phyloP scores from a whole-genome alignment of 2,329 filamentous ascomycete species.

The Fusarium setosum region DNA sequence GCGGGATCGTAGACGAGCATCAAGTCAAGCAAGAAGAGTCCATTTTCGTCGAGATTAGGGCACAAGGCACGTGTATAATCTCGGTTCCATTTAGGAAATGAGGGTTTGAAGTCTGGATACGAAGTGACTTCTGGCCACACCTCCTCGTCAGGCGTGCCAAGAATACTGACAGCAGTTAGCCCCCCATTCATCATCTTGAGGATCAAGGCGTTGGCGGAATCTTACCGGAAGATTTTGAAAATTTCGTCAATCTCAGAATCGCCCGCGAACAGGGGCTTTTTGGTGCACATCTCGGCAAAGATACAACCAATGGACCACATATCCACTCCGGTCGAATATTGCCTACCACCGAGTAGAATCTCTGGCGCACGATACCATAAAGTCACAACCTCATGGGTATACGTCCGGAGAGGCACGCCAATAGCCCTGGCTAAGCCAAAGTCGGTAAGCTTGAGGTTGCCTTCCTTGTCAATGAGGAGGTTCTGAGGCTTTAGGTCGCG shows the following conservation, averaged over 20 bases:
- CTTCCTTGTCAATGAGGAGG: conserved; percentile 84
- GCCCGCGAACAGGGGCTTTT: conserved; percentile 91
- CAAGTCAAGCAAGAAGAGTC: conserved; percentile 74
- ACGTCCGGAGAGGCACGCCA: conserved; percentile 89
- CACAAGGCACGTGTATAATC: conserved; percentile 75
- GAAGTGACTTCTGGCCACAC: conserved; percentile 92
- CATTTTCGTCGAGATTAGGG: conserved; percentile 77
- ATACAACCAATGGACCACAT: conserved; percentile 98
- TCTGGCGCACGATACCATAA: conserved; percentile 94
- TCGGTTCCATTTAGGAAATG: conserved; percentile 90
- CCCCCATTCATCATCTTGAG: neutral
- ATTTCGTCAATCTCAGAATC: conserved; percentile 74
- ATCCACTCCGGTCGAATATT: conserved; percentile 93
- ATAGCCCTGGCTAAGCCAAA: conserved; percentile 92
- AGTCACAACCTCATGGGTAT: conserved; percentile 95
- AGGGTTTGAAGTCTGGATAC: conserved; percentile 92
- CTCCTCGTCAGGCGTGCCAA: conserved; percentile 85
- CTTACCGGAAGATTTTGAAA: conserved; percentile 76
- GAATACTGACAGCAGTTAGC: conserved; percentile 60
- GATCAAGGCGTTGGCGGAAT: neutral
- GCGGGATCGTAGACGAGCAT: conserved; percentile 91
- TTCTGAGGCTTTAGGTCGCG: conserved; percentile 93
- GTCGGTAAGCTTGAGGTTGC: conserved; percentile 90
- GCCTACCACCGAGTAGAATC: conserved; percentile 88
- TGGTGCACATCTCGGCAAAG: conserved; percentile 96